These are phyloP conservation scores for Ophiobolus disseminans DNA, from an alignment of 2,329 filamentous ascomycete genomes.

Conservation along the genomic window DNA sequence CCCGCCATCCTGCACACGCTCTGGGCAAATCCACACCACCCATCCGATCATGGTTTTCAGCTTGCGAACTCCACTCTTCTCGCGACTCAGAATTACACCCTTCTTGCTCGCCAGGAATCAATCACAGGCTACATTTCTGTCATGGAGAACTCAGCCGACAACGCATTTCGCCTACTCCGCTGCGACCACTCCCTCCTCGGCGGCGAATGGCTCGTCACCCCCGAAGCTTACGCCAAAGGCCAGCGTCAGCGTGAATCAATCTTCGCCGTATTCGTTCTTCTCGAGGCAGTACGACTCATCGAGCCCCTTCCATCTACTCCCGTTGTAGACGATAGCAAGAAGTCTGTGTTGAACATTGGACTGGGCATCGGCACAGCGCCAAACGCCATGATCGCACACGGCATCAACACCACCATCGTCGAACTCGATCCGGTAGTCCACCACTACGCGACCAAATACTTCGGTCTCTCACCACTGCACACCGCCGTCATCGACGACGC, in stretches of 20 bases:
- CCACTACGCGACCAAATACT: conserved; percentile 82
- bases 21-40: conserved; percentile 76
- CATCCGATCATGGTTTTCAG: conserved; percentile 65
- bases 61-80: conserved; percentile 70
- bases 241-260: conserved; percentile 78
- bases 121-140: conserved; percentile 92
- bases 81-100: conserved; percentile 69
- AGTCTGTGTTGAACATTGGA: conserved; percentile 85
- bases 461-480: conserved; percentile 78
- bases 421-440: conserved; percentile 93
- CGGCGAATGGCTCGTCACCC: conserved; percentile 80
- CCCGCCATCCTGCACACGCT: conserved; percentile 77
- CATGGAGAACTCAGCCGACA: conserved; percentile 70
- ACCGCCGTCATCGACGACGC: conserved; percentile 84
- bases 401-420: conserved; percentile 90
- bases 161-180: conserved; percentile 80
- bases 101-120: conserved; percentile 85
- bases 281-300: conserved; percentile 87
- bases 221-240: conserved; percentile 46
- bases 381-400: conserved; percentile 82
- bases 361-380: conserved; percentile 93
- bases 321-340: conserved; percentile 62
- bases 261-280: conserved; percentile 94
- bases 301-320: conserved; percentile 50
- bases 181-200: conserved; percentile 95